phyloP scores from a whole-genome alignment of 2,329 filamentous ascomycete genomes.

The Epichloe uncinata region DNA sequence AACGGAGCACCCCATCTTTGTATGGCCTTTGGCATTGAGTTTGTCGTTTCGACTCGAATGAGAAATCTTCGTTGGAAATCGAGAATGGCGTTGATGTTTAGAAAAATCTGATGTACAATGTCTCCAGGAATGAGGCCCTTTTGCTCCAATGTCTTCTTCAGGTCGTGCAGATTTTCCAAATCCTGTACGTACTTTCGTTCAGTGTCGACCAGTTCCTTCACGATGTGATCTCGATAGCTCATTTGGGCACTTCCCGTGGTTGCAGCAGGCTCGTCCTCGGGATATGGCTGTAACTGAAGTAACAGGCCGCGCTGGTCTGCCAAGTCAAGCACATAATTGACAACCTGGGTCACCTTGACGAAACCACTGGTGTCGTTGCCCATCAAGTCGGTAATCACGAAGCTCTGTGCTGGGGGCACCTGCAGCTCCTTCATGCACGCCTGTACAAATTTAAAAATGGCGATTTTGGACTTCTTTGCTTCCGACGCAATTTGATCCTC shows the following conservation, averaged over 20 bases:
- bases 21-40: constrained; percentile 58
- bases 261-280: constrained; percentile 37
- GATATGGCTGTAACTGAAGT: constrained; percentile 43
- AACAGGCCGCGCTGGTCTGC: constrained; percentile 68
- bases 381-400: constrained; percentile 83
- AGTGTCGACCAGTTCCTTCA: constrained; percentile 84
- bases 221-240: constrained; percentile 70
- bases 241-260: constrained; percentile 47
- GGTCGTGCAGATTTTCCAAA: constrained; percentile 79
- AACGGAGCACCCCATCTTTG: constrained; percentile 97
- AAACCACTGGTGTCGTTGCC: constrained; percentile 94
- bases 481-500: constrained; percentile 49
- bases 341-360: constrained; percentile 88
- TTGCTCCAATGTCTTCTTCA: constrained; percentile 83
- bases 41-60: constrained; percentile 91
- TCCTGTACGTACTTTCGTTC: constrained; percentile 98
- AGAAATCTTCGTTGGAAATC: constrained; percentile 93
- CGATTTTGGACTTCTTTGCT: constrained; percentile 69
- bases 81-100: constrained; percentile 88
- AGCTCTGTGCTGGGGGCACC: constrained; percentile 70
- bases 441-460: constrained; percentile 85
- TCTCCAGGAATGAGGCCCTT: constrained; percentile 82
- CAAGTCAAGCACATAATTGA: constrained; percentile 83
- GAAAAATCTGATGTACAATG: constrained; percentile 83
- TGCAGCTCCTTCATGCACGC: constrained; percentile 74